Evolutionary conservation across 345 rosid genomes (phyloP).

Genomic region (Rubroshorea leprosula): DNA sequence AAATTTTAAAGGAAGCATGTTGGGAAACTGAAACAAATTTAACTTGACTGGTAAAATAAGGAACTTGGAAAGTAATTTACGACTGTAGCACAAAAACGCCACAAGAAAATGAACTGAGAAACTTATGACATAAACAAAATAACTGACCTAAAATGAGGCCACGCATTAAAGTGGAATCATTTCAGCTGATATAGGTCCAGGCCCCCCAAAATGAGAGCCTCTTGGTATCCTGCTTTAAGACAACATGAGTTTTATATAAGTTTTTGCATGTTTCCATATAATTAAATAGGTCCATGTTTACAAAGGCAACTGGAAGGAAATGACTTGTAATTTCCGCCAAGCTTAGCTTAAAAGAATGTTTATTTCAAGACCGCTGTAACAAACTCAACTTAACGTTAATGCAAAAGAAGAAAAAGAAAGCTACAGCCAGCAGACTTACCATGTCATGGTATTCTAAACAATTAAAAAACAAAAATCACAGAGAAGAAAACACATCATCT

Average conservation of each 20-base stretch:
- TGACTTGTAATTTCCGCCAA: constrained; percentile 37
- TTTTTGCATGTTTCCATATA: constrained; percentile 55
- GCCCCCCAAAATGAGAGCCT: constrained; percentile 98
- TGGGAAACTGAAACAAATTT: constrained; percentile 28
- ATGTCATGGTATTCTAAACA: constrained; percentile 10
- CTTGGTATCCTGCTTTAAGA: constrained; percentile 97
- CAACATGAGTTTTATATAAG: constrained; percentile 93
- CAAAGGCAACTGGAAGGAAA: constrained; percentile 69
- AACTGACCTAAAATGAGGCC: constrained; percentile 99
- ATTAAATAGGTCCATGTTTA: constrained; percentile 60
- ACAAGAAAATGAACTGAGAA: constrained; percentile 42
- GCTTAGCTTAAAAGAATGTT: constrained; percentile 35
- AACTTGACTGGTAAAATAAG: no score
- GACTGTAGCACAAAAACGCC: constrained; percentile 54
- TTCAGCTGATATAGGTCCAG: constrained; percentile 95
- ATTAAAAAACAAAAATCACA: constrained; percentile 1
- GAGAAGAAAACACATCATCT: constrained; percentile 8
- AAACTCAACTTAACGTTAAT: constrained; percentile 16
- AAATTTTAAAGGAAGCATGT: constrained; percentile 24
- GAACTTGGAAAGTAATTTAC: constrained; percentile 43
- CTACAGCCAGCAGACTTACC: constrained; percentile 15
- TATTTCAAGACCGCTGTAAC: constrained; percentile 21
- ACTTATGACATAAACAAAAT: constrained; percentile 66
- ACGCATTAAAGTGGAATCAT: constrained; percentile 94
- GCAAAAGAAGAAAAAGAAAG: constrained; percentile 2